Evolutionary conservation across 2,329 filamentous ascomycete genomes (phyloP).

Genomic region (Pseudocercospora crystallina): DNA sequence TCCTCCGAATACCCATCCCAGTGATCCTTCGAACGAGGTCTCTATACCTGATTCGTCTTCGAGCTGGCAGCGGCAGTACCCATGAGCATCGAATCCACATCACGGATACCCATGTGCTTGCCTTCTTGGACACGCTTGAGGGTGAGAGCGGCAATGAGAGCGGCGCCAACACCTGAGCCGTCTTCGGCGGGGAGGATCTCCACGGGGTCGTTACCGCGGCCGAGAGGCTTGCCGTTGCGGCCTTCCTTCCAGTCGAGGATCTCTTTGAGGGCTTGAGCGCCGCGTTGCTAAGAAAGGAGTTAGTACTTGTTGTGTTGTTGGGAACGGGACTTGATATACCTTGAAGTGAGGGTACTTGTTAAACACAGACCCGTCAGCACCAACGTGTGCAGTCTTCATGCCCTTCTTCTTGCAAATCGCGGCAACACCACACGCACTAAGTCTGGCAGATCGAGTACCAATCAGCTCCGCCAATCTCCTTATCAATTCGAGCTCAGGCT

Average conservation of each 20-base stretch:
- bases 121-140: constrained; percentile 62
- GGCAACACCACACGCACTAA: constrained; percentile 91
- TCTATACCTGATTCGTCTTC: constrained; percentile 19
- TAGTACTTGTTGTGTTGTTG: constrained; percentile 2
- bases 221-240: constrained; percentile 60
- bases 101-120: constrained; percentile 58
- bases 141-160: constrained; percentile 78
- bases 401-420: constrained; percentile 97
- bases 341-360: constrained; percentile 99
- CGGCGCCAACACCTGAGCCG: constrained; percentile 93
- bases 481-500: constrained; percentile 82
- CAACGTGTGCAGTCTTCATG: constrained; percentile 84
- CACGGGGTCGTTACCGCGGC: constrained; percentile 69
- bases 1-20: no score
- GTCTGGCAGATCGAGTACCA: constrained; percentile 86
- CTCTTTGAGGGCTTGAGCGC: constrained; percentile 84
- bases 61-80: constrained; percentile 31
- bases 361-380: constrained; percentile 95
- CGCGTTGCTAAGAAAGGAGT: constrained; percentile 55
- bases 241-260: constrained; percentile 91
- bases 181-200: constrained; percentile 90
- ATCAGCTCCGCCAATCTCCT: constrained; percentile 90
- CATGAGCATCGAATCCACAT: constrained; percentile 46
- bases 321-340: constrained; percentile 27
- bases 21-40: background rate